Evolutionary conservation across 306 rosid genomes (phyloP), one percentile per base, ranked within the genome.

Genomic region (Dalbergia cochinchinensis): DNA sequence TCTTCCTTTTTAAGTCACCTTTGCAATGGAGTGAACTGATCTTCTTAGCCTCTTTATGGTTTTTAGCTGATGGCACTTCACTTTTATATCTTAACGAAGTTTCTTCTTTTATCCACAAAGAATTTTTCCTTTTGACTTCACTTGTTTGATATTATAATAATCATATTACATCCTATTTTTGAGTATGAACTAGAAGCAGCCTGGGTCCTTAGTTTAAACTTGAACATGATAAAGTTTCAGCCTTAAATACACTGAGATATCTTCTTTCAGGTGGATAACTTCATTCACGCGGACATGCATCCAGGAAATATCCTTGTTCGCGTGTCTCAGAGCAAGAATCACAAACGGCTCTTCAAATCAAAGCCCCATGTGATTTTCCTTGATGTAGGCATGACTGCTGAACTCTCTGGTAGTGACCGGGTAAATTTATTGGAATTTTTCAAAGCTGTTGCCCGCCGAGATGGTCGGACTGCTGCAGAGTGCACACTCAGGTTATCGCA

Each of bases 331-430:
- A 85, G 70, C 79, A 91, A 87, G 82, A 67, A 83, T 60, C 79
- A 39, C 55, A 91, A 83, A 69, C 80, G 85, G 39, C 87, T 93
- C 80, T 93, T 93, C 90, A 91, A 87, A 80, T 87, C 97, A 61
- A 93, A 88, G 89, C 98, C 98, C 33, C 98, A 93, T 83, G 91
- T 93, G 35, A 76, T 93, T 82, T 93, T 93, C 92, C 96, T 91
- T 79, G 97, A 93, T 63, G 98, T 93, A 66, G 98, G 96, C 83
- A 93, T 93, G 97, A 91, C 92, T 83, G 98, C 97, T 69, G 98
- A 93, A 73, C 98, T 93, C 80, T 93, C 94, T 69, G 82, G 88
- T 65, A 86, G 81, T 84, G 98, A 93, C 72, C 79, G 94, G 59
- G 80, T 89, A 78, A 91, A 91, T 86, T 84, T 93, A 63, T 20